Percentiles rank a stretch among this genome's conserved stretches.
These are phyloP conservation scores for Fusarium staphyleae DNA, from an alignment of 2,329 filamentous ascomycete species.

Conservation along the genomic window DNA sequence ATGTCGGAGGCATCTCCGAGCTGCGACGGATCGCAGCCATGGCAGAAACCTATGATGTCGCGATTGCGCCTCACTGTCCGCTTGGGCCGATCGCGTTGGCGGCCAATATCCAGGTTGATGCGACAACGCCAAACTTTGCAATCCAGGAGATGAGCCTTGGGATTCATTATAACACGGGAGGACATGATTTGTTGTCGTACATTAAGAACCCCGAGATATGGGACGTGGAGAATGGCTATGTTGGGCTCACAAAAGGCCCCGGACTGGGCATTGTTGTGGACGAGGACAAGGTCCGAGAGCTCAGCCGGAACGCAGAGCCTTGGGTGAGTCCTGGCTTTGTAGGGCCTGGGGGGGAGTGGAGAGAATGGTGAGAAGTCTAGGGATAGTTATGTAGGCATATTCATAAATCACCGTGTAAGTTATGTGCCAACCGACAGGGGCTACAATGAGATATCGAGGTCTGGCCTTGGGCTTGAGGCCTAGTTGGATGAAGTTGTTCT, in stretches of 20 bases:
- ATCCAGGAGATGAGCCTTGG: conserved; percentile 83
- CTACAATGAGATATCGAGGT: too few relatives aligned
- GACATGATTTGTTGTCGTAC: conserved; percentile 71
- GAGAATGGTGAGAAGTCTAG: conserved; percentile 4
- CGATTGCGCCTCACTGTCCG: conserved; percentile 76
- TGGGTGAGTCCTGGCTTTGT: conserved; percentile 57
- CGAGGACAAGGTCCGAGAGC: conserved; percentile 69
- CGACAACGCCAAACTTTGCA: conserved; percentile 67
- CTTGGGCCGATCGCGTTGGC: conserved; percentile 76
- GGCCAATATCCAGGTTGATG: conserved; percentile 72
- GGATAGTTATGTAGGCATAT: too few relatives aligned
- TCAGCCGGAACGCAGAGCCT: conserved; percentile 64
- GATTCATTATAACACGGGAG: conserved; percentile 78
- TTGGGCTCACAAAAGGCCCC: conserved; percentile 64
- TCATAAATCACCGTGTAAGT: too few relatives aligned
- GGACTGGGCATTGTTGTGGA: conserved; percentile 76
- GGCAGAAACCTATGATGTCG: conserved; percentile 76
- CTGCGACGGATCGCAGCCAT: conserved; percentile 72
- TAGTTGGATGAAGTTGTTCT: too few relatives aligned
- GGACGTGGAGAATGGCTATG: conserved; percentile 70
- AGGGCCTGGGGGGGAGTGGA: conserved; percentile 10
- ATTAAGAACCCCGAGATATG: conserved; percentile 70
- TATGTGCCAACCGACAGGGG: too few relatives aligned
- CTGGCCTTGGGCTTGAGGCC: too few relatives aligned
- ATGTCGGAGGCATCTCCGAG: conserved; percentile 77